Base-by-base conservation (phyloP, 345 rosid genomes). In the Salix caprea region DNA sequence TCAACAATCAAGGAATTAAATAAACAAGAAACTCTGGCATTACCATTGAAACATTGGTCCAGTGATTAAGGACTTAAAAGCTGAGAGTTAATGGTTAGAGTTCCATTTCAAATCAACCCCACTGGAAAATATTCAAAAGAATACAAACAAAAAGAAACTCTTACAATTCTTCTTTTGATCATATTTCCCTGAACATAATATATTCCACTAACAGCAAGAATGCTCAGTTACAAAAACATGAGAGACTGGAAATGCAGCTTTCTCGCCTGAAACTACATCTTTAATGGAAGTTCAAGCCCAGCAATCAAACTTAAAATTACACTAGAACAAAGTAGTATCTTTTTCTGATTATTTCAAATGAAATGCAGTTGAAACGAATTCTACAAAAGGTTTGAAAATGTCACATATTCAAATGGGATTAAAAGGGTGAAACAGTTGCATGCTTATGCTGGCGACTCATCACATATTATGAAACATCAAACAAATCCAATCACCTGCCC, bases 401-500 rank as follows among this genome's bases (percentile, higher is more conserved):
- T 54, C 61, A 54, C 8, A 8, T 54, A n/a, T n/a, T 11, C 6
- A 23, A 42, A n/a, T 23, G 11, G 64, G 2, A 23, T 4, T n/a
- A 58, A n/a, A 58, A 58, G 24, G 26, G 64, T n/a, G 64, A 58
- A 58, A 58, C 64, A 58, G 28, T n/a, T 74, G 65, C 71, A 74
- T 46, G 24, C 26, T n/a, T 42, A 15, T 64, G 42, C 28, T 12
- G 16, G 13, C 13, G 26, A 9, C 34, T 75, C 48, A 7, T 15
- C 52, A 67, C 36, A 67, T 36, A 52, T 40, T 36, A 24, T 40
- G 7, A 28, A 69, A 36, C 60, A 72, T 24, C 52, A 61, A 50
- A 24, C 48, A 39, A 32, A 64, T 12, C 13, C 42, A 73, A 79
- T 54, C 86, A 96, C 99, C 97, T 96, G 99, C 15, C 99, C 99